These are phyloP conservation scores for Rhododendron vialii DNA, from an alignment of 148 eudicot genomes.

Conservation along the genomic window DNA sequence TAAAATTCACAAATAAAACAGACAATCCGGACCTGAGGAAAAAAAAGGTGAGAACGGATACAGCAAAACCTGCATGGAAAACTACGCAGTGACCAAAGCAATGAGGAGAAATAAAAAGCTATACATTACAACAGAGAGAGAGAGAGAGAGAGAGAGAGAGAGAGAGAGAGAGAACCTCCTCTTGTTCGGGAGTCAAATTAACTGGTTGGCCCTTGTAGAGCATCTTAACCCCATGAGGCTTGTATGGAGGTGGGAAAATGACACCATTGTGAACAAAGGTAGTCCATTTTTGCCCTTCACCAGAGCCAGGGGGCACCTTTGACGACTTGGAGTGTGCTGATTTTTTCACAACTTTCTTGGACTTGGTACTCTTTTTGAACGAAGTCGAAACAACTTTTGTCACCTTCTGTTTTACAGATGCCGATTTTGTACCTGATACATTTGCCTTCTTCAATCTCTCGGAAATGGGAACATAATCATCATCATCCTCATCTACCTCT, in stretches of 20 bases:
- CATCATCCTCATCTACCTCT: conserved; percentile 40
- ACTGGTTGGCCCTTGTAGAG: conserved; percentile 83
- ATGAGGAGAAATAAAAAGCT: neutral
- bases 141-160: conserved; percentile 9
- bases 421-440: conserved; percentile 45
- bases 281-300: conserved; percentile 97
- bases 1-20: conserved; percentile 16
- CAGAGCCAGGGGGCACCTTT: conserved; percentile 73
- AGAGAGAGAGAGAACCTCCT: conserved; percentile 57
- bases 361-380: conserved; percentile 45
- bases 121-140: neutral
- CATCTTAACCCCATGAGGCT: conserved; percentile 89
- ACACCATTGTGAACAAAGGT: conserved; percentile 92
- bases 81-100: neutral
- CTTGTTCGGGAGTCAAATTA: conserved; percentile 84
- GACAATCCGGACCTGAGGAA: neutral
- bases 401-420: conserved; percentile 36
- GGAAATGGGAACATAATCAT: conserved; percentile 66
- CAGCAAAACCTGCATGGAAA: neutral
- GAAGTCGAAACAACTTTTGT: conserved; percentile 44
- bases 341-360: conserved; percentile 59
- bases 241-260: conserved; percentile 90
- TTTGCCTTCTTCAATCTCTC: conserved; percentile 61
- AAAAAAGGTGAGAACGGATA: neutral
- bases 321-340: conserved; percentile 64